phyloP scores from a whole-genome alignment of 371 early-diverging fungal species.

The Mucor irregularis region DNA sequence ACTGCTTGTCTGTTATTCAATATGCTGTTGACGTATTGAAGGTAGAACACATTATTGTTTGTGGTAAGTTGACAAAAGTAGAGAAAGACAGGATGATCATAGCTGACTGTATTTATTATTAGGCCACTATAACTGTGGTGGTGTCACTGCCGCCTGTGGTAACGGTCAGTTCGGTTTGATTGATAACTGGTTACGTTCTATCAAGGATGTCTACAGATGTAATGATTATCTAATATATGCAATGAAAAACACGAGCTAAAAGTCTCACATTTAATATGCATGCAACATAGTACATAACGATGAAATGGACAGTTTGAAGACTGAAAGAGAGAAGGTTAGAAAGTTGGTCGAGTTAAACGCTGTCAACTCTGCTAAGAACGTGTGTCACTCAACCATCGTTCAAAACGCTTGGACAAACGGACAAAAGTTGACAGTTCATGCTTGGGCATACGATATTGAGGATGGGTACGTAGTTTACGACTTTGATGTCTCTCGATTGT shows the following conservation, averaged over 20 bases:
- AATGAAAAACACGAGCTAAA: not conserved
- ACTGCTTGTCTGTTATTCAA: constrained; percentile 84
- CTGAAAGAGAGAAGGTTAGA: constrained; percentile 44
- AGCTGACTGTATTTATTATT: not conserved
- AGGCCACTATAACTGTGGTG: constrained; percentile 90
- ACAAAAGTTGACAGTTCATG: constrained; percentile 78
- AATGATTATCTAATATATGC: constrained; percentile 10
- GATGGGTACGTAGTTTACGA: constrained; percentile 48
- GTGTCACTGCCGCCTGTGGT: constrained; percentile 74
- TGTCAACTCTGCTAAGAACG: constrained; percentile 69
- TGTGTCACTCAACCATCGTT: constrained; percentile 75
- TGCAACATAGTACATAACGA: constrained; percentile 47
- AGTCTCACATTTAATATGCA: not conserved
- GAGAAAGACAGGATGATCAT: not conserved
- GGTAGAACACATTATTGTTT: constrained; percentile 91
- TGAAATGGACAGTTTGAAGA: constrained; percentile 49
- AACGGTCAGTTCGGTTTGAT: constrained; percentile 72
- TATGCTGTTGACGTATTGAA: constrained; percentile 91
- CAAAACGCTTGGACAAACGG: constrained; percentile 83
- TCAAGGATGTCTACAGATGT: constrained; percentile 75
- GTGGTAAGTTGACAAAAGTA: constrained; percentile 53
- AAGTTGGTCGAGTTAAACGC: constrained; percentile 78
- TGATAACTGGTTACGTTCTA: constrained; percentile 83
- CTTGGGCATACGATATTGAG: constrained; percentile 80
- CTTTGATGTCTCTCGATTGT: not conserved